Percentiles rank a stretch among this genome's conserved stretches.
Evolutionary conservation across 2,329 filamentous ascomycete species (phyloP).

Genomic region (Fusarium sp.): DNA sequence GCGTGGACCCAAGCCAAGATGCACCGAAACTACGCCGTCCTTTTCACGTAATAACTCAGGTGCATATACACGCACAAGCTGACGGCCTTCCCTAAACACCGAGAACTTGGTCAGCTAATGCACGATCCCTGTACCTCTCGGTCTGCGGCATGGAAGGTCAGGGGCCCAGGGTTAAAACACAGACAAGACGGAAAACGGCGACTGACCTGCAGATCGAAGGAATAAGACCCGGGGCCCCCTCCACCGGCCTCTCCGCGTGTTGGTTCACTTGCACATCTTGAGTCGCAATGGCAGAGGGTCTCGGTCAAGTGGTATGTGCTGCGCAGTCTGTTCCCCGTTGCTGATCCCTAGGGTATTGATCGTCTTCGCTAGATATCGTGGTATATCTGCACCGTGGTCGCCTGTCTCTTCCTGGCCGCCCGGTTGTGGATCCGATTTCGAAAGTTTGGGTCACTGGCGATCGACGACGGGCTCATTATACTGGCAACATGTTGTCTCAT

Average conservation of each 20-base stretch:
- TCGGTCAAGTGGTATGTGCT: constrained; percentile 40
- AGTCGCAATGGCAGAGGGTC: constrained; percentile 40
- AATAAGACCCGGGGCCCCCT: constrained; percentile 33
- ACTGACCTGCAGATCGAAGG: constrained; percentile 10
- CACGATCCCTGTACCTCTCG: background rate
- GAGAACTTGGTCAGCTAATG: constrained; percentile 7
- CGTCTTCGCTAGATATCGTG: constrained; percentile 32
- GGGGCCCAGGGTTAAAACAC: background rate
- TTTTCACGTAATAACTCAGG: background rate
- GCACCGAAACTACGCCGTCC: background rate
- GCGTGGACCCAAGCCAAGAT: background rate
- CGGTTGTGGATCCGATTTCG: constrained; percentile 37
- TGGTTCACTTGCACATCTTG: constrained; percentile 12
- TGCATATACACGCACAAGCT: background rate
- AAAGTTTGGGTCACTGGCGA: constrained; percentile 25
- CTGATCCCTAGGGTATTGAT: background rate
- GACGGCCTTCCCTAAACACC: background rate
- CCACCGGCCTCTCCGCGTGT: constrained; percentile 3
- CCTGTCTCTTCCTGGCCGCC: constrained; percentile 30
- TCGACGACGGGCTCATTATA: constrained; percentile 38
- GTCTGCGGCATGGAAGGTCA: background rate
- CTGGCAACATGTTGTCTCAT: constrained; percentile 36
- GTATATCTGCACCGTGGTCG: constrained; percentile 39
- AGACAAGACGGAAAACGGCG: constrained; percentile 4
- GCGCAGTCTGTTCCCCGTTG: background rate